Conservation (phyloP, 2,329 filamentous ascomycete genomes). For the Alternaria sp. region DNA sequence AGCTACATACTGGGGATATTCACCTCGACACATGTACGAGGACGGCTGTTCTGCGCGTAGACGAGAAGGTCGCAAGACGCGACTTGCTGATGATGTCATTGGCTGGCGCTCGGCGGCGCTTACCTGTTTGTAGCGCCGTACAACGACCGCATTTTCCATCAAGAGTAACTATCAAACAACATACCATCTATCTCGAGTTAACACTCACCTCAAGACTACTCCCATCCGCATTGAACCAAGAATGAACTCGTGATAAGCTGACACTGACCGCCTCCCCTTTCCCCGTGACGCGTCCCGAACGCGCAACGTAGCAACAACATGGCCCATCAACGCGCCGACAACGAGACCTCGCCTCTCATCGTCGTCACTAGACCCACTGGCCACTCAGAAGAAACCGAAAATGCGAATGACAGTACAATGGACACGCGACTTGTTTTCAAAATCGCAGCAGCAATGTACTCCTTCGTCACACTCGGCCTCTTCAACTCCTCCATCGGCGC, state of each 20-base stretch:
- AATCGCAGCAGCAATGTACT: slow-evolving; percentile 62
- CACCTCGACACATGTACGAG: not conserved
- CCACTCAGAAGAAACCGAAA: not conserved
- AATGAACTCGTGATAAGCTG: not conserved
- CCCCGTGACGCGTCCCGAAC: not conserved
- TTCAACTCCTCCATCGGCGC: slow-evolving; percentile 40
- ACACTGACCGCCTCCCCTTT: not conserved
- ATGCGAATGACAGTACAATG: not conserved
- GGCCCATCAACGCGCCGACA: not conserved
- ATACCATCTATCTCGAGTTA: not conserved
- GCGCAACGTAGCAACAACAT: slow-evolving; percentile 4
- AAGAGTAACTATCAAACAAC: not conserved
- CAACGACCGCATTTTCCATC: slow-evolving; percentile 6
- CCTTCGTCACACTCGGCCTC: slow-evolving; percentile 62
- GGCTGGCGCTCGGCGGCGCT: slow-evolving; percentile 10
- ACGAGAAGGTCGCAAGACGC: not conserved
- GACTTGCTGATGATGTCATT: slow-evolving; percentile 4
- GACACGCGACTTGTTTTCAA: slow-evolving; percentile 34
- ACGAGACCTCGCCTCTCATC: slow-evolving; percentile 14
- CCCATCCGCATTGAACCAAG: not conserved
- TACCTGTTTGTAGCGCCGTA: slow-evolving; percentile 11
- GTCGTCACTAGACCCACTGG: not conserved
- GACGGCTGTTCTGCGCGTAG: not conserved
- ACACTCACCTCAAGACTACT: not conserved
- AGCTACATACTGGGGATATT: not conserved